phyloP scores from a whole-genome alignment of 2,329 filamentous ascomycete genomes.

The Diaporthe ampelina region DNA sequence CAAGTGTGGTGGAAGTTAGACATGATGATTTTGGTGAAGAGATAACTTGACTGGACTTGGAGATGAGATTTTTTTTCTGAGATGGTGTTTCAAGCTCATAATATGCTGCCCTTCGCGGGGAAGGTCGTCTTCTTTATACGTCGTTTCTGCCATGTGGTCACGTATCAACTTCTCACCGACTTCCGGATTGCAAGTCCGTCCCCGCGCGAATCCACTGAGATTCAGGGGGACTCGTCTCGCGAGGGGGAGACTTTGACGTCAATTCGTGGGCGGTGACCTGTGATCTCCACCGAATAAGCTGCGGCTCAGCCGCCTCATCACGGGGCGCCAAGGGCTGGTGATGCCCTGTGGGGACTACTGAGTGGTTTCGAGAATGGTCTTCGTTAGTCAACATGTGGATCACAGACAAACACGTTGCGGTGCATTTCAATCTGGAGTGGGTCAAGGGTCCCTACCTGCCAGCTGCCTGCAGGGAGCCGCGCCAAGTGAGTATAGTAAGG shows the following conservation, averaged over 20 bases:
- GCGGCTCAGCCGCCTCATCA: conserved; percentile 32
- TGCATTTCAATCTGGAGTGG: conserved; percentile 27
- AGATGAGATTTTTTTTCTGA: not conserved
- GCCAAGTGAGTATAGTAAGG: conserved; percentile 28
- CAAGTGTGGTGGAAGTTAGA: conserved; percentile 39
- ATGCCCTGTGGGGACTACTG: conserved; percentile 16
- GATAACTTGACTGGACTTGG: not conserved
- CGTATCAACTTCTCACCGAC: conserved; percentile 34
- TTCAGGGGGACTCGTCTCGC: conserved; percentile 22
- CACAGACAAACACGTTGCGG: conserved; percentile 26
- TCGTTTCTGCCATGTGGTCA: conserved; percentile 20
- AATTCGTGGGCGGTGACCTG: conserved; percentile 32
- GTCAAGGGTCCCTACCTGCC: conserved; percentile 22
- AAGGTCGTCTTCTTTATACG: conserved; percentile 28
- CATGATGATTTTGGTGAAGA: conserved; percentile 25
- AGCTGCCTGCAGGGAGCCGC: conserved; percentile 22
- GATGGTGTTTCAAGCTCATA: not conserved
- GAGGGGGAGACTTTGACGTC: conserved; percentile 21
- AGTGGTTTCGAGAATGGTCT: conserved; percentile 25
- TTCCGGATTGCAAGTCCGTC: conserved; percentile 28
- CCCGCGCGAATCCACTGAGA: conserved; percentile 24
- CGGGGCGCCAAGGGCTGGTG: conserved; percentile 35
- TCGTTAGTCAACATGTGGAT: conserved; percentile 28
- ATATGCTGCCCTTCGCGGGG: not conserved
- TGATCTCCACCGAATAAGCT: conserved; percentile 32